A percentile compares a stretch with the other conserved stretches of the same genome.
Conservation (phyloP, 768 basidiomycete genomes). For the Leccinum truebloodii region DNA sequence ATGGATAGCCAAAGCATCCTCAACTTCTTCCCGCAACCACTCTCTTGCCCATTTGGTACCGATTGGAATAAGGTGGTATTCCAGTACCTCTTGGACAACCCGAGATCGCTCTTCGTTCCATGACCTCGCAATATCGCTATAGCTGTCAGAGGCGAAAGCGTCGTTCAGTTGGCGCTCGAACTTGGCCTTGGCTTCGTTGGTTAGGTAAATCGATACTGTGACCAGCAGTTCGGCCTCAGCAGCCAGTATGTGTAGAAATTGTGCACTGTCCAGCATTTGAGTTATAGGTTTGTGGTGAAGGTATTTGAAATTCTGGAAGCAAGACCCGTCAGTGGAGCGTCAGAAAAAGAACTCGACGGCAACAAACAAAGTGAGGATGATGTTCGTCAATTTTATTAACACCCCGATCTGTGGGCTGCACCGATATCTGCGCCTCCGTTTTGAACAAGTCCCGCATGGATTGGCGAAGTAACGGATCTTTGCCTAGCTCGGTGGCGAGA, state of each 20-base stretch:
- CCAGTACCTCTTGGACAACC: constrained; percentile 76
- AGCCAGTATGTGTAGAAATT: constrained; percentile 87
- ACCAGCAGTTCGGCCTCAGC: constrained; percentile 92
- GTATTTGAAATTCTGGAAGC: constrained; percentile 89
- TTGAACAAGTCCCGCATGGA: constrained; percentile 76
- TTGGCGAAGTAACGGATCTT: constrained; percentile 85
- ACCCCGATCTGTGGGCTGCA: constrained; percentile 88
- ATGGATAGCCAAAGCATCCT: constrained; percentile 72
- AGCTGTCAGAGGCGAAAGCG: constrained; percentile 82
- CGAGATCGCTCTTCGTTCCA: constrained; percentile 89
- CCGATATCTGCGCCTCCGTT: constrained; percentile 71
- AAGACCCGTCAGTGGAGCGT: constrained; percentile 6
- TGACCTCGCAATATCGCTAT: constrained; percentile 79
- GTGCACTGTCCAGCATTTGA: constrained; percentile 68
- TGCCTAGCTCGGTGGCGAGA: constrained; percentile 86
- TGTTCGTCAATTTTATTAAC: constrained; percentile 72
- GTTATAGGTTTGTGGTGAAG: constrained; percentile 73
- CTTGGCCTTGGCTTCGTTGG: constrained; percentile 56
- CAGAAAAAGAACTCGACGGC: neutral
- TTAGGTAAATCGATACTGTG: constrained; percentile 68
- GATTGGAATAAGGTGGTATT: constrained; percentile 79
- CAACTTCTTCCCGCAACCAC: constrained; percentile 85
- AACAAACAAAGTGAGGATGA: constrained; percentile 68
- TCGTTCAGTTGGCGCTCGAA: constrained; percentile 78
- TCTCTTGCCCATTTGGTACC: constrained; percentile 90